These are phyloP conservation scores for Microdochium nivale DNA, from an alignment of 2,329 filamentous ascomycete genomes.

Conservation along the genomic window DNA sequence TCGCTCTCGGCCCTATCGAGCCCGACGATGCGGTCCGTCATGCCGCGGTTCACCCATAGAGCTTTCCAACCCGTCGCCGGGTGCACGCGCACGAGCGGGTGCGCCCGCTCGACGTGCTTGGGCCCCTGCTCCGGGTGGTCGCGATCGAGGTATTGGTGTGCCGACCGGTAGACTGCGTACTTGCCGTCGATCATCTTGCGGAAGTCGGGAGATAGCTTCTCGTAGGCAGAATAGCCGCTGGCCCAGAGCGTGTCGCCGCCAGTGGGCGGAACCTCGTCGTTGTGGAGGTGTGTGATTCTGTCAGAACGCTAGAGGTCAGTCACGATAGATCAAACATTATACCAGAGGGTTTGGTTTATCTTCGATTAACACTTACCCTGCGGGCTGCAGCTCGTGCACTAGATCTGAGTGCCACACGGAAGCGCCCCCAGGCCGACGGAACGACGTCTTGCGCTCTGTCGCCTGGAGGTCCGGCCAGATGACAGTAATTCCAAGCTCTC, in stretches of 20 bases:
- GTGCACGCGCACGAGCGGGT: constrained; percentile 62
- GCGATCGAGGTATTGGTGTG: constrained; percentile 60
- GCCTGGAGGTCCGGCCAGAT: constrained; percentile 64
- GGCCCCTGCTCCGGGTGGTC: constrained; percentile 52
- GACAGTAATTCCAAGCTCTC: constrained; percentile 53
- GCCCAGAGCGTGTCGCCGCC: constrained; percentile 70
- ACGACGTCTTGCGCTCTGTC: constrained; percentile 50
- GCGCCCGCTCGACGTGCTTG: constrained; percentile 56
- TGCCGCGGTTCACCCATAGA: constrained; percentile 61
- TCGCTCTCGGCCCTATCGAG: constrained; percentile 63
- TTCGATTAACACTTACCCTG: constrained; percentile 30
- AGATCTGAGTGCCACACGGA: constrained; percentile 64
- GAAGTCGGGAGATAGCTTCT: constrained; percentile 63
- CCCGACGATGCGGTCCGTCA: constrained; percentile 61
- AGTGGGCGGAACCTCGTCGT: constrained; percentile 54
- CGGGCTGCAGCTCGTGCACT: constrained; percentile 62
- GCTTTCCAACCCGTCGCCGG: constrained; percentile 69
- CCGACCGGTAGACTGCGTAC: constrained; percentile 55
- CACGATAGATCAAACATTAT: not conserved
- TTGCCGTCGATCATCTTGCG: constrained; percentile 62
- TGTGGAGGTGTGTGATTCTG: constrained; percentile 57
- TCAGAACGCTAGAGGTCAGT: not conserved
- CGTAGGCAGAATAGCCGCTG: constrained; percentile 61
- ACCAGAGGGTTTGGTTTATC: not conserved
- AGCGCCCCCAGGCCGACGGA: constrained; percentile 59